Evolutionary conservation across 768 basidiomycete genomes (phyloP).

Genomic region (Lyophyllum decastes): DNA sequence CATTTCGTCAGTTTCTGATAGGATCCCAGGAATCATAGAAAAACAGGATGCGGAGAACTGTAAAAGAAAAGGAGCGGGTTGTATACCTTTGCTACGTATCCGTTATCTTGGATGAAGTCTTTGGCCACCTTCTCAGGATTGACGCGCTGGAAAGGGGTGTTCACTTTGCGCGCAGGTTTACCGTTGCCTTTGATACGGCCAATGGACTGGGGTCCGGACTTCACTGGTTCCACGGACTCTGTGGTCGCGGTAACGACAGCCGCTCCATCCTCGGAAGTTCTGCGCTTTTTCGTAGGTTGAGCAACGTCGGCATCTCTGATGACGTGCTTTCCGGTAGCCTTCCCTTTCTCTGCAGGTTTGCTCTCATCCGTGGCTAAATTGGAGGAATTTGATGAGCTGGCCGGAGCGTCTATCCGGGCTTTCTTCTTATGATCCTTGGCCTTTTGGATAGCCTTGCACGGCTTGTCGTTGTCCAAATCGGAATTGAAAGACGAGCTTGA

Average conservation of each 20-base stretch:
- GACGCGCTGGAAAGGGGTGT: constrained; percentile 80
- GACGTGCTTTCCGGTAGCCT: constrained; percentile 3
- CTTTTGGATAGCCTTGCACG: constrained; percentile 1
- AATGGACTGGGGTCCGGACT: constrained; percentile 13
- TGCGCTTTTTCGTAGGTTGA: constrained; percentile 61
- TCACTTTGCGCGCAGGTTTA: constrained; percentile 40
- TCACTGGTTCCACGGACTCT: constrained; percentile 12
- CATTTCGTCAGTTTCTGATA: background rate
- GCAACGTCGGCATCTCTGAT: constrained; percentile 19
- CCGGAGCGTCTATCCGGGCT: constrained; percentile 6
- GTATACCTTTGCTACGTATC: constrained; percentile 79
- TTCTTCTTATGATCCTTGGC: constrained; percentile 3
- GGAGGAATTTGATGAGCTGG: constrained; percentile 23
- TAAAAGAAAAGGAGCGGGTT: constrained; percentile 5
- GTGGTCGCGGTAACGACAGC: constrained; percentile 49
- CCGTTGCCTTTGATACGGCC: constrained; percentile 21
- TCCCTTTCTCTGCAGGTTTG: constrained; percentile 3
- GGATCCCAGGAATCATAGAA: background rate
- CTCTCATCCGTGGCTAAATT: constrained; percentile 16
- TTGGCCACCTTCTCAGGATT: constrained; percentile 58
- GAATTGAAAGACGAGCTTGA: constrained; percentile 7
- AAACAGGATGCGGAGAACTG: background rate
- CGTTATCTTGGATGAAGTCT: constrained; percentile 58
- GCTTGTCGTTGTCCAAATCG: constrained; percentile 6
- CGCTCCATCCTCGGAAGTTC: constrained; percentile 50